Evolutionary conservation across 2,329 filamentous ascomycete species (phyloP).

Genomic region (Berkeleyomyces rouxiae): DNA sequence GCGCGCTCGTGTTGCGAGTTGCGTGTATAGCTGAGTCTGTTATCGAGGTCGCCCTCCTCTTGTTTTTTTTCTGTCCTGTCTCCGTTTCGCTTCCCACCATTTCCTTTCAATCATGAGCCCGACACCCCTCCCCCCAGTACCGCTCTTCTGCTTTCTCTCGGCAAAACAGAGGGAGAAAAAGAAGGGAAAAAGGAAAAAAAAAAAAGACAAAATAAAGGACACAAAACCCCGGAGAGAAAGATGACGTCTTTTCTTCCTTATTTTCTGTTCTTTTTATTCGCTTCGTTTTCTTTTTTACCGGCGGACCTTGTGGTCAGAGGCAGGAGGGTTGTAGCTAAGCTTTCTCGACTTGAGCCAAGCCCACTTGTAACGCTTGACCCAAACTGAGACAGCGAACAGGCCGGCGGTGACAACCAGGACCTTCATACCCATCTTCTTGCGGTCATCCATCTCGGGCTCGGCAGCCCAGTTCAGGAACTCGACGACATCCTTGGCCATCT

Average conservation of each 20-base stretch:
- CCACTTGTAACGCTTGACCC: slow-evolving; percentile 99
- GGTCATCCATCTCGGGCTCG: slow-evolving; percentile 97
- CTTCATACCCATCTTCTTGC: slow-evolving; percentile 99
- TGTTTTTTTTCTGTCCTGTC: not conserved
- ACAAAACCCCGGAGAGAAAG: not conserved
- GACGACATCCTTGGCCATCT: slow-evolving; percentile 99
- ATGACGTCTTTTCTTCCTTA: not conserved
- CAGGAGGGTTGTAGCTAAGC: slow-evolving; percentile 70
- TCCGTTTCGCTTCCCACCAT: not conserved
- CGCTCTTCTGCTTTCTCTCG: not conserved
- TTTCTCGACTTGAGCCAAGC: slow-evolving; percentile 88
- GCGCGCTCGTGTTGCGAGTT: too few species aligned
- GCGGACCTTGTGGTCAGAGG: slow-evolving; percentile 31
- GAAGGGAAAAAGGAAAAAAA: not conserved
- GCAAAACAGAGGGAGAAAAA: slow-evolving; percentile 15
- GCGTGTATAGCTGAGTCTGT: not conserved
- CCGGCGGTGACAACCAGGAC: slow-evolving; percentile 64
- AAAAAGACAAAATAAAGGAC: not conserved
- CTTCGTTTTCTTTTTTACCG: slow-evolving; percentile 23
- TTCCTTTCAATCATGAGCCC: not conserved
- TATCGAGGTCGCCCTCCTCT: not conserved
- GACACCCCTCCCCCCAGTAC: too few species aligned
- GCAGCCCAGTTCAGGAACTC: slow-evolving; percentile 99
- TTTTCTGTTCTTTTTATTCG: not conserved
- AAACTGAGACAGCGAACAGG: slow-evolving; percentile 76